Evolutionary conservation across 2,329 filamentous ascomycete species (phyloP), one percentile per base, ranked within the genome.

Genomic region (Aspergillus niger): DNA sequence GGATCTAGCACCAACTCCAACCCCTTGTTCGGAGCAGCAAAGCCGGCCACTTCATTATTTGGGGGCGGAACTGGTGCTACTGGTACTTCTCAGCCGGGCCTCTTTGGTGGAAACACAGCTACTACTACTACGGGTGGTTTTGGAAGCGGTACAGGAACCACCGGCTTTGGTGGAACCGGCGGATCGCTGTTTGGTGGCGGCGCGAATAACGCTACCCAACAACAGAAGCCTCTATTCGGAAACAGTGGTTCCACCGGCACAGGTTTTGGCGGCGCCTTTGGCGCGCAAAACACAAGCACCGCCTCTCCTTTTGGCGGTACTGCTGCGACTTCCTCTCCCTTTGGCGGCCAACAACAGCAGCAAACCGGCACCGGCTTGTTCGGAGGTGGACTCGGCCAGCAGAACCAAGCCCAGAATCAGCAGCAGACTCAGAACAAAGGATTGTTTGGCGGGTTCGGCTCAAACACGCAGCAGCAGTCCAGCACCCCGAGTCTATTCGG

Each of bases 401-500:
- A 71, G n/a, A 67, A 66, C 44, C 70, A 72, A 55, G 71, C 69
- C 56, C 75, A 78, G 64, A 74, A 72, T 36, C 75, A 77, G 51
- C 28, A 52, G 32, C 64, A 69, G 52, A 72, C 72, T 38, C 80
- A 81, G 61, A 74, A 69, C 38, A 74, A 74, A 50, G 68, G 69
- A 5, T 61, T 76, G 26, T 77, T 77, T 60, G 68, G 66, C 55
- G 70, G 74, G 54, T 80, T 82, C 59, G 79, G 77, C 32, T 67
- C 70, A 22, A 75, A 76, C 61, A 77, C 74, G 30, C 75, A 80
- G 61, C 78, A 81, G 61, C 76, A 81, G 57, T 67, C 67, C n/a
- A 67, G 72, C 55, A 57, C 65, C 47, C 72, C 75, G 49, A 66
- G 83, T 1, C 84, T 86, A 52, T 83, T 82, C 20, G 65, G 72